Percentiles rank a stretch among this genome's conserved stretches.
Evolutionary conservation across 1,284 basidiomycete genomes (phyloP).

Genomic region (Neolentinus lepideus): DNA sequence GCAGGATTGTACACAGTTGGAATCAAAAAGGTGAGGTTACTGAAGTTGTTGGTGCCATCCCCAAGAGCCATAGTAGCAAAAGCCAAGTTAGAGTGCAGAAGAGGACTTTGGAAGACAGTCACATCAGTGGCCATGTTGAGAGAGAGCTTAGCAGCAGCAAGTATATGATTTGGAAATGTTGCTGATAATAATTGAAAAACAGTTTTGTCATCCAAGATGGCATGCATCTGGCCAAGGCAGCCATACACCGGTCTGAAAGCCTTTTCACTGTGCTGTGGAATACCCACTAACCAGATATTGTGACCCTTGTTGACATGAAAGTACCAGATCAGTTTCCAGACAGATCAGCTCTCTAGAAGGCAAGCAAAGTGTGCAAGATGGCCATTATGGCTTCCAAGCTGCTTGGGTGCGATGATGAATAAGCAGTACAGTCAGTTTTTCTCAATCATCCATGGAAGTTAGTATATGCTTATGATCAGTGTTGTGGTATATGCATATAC

Average conservation of each 20-base stretch:
- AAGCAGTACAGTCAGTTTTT: not conserved
- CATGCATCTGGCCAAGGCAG: not conserved
- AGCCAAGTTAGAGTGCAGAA: not conserved
- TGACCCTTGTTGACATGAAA: conserved; percentile 16
- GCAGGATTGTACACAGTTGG: not conserved
- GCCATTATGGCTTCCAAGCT: not conserved
- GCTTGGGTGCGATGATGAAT: not conserved
- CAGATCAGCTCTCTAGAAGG: not conserved
- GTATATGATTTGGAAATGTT: not conserved
- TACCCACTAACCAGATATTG: conserved; percentile 6
- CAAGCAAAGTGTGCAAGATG: not conserved
- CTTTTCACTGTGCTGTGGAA: conserved; percentile 14
- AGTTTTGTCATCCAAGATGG: not conserved
- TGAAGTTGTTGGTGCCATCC: not conserved
- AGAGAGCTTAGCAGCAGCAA: not conserved
- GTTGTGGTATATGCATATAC: not conserved
- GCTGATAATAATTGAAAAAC: not conserved
- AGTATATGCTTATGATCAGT: not conserved
- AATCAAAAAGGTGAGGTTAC: not conserved
- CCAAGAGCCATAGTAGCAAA: not conserved
- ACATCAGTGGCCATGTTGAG: not conserved
- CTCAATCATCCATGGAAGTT: not conserved
- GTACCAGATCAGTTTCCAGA: not conserved
- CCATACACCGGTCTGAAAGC: conserved; percentile 18
- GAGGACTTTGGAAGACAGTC: not conserved